Evolutionary conservation across 2,329 filamentous ascomycete species (phyloP), one percentile per base, ranked within the genome.

Genomic region (Calonectria honghensis): DNA sequence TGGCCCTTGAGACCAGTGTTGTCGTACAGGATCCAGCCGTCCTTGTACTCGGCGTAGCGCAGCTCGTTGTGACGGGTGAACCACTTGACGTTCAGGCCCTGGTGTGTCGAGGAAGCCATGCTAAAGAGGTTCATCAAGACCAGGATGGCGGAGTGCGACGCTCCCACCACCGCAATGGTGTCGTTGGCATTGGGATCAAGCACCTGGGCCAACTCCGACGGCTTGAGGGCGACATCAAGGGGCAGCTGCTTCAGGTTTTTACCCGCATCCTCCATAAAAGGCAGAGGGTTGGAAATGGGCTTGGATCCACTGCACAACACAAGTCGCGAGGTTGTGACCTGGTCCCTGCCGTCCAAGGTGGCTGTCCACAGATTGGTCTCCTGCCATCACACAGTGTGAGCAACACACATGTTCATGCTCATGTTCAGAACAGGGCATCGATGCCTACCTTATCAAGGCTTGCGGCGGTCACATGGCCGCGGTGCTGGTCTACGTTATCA

Each of bases 1-100:
- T 88, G 85, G 24, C 92, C 91, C 82, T 93, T 93, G 35, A 93
- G 85, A 4, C 92, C 92, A 0, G 91, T 93, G 82, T 93, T 93
- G 79, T 93, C 92, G 69, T 90, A 88, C 35, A 92, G 83, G 74
- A 93, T 92, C 91, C 91, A 93, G 73, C 90, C 90, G 75, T 92
- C 91, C 83, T 87, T 90, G 80, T 89, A 90, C 79, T 91, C 89
- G 16, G 92, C 92, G 76, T 93, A 93, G 37, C 90, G 89, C 14
- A 93, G 86, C 1, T 87, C 83, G 13, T 77, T 73, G 77, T 91
- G 89, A n/a, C 92, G 87, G 45, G 85, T 91, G 83, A 93, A 92
- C 91, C 91, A 93, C 78, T 89, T 90, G 70, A 93, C 86, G 32
- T 86, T 87, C 3, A 93, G 85, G 6, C 86, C 80, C 0, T 90